A percentile compares a stretch with the other conserved stretches of the same genome.
These are phyloP conservation scores for Taxawa tesnikishii DNA, from an alignment of 2,329 filamentous ascomycete genomes.

Conservation along the genomic window DNA sequence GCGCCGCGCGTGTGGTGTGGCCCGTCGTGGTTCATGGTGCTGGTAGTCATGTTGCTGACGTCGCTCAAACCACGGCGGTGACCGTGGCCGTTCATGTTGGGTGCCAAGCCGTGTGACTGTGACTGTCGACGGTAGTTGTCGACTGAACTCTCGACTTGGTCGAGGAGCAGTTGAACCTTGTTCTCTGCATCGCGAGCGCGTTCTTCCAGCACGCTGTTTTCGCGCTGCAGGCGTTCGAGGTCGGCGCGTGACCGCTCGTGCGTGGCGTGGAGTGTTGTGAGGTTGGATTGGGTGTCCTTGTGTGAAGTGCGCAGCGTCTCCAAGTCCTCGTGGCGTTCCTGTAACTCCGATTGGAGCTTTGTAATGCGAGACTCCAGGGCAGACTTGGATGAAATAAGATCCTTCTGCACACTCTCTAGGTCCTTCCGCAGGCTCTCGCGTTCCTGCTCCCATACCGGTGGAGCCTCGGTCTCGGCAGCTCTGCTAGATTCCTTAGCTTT, in stretches of 20 bases:
- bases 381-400: slow-evolving; percentile 52
- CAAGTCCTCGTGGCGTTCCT: slow-evolving; percentile 53
- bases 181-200: slow-evolving; percentile 83
- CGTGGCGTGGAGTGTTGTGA: slow-evolving; percentile 38
- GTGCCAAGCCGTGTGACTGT: slow-evolving; percentile 14
- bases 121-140: slow-evolving; percentile 78
- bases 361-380: slow-evolving; percentile 61
- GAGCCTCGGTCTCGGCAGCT: slow-evolving; percentile 10
- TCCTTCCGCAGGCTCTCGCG: slow-evolving; percentile 54
- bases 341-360: slow-evolving; percentile 57
- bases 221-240: slow-evolving; percentile 68
- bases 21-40: slow-evolving; percentile 17
- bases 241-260: slow-evolving; percentile 45
- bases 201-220: slow-evolving; percentile 70
- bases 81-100: slow-evolving; percentile 27
- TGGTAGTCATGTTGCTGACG: slow-evolving; percentile 19
- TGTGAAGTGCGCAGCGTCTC: slow-evolving; percentile 48
- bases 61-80: slow-evolving; percentile 39
- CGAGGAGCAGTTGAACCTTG: slow-evolving; percentile 82
- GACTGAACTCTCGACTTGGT: slow-evolving; percentile 88
- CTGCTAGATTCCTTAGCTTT: slow-evolving; percentile 11
- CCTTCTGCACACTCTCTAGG: slow-evolving; percentile 56
- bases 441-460: slow-evolving; percentile 61
- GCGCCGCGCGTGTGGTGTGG: slow-evolving; percentile 41
- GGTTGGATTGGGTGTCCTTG: slow-evolving; percentile 24